Base-by-base conservation (phyloP, 192 early-diverging fungal species). In the Polychytrium aggregatum region DNA sequence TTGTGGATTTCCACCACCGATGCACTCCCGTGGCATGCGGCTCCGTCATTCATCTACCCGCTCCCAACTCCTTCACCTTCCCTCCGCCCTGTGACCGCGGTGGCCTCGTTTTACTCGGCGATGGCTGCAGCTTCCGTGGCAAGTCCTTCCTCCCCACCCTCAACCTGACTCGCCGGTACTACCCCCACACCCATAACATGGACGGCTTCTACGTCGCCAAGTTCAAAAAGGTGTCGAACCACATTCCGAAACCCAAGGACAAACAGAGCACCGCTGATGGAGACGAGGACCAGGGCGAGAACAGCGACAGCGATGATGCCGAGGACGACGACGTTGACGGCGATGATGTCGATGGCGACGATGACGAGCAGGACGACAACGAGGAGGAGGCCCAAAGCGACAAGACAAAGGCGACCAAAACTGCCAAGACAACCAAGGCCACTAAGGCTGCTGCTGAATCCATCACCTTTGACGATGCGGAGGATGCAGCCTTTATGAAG, bases 151-250 rank as follows among this genome's bases (percentile, higher is more conserved):
- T 92, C 56, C 78, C 76, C 13, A 82, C 84, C 22, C 46, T 98
- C 46, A 67, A 68, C 16, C 62, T 91, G 50, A 90, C 92, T 1
- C 70, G 87, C 42, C 74, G 95, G 33, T 95, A 85, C 68, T 98
- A 95, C 64, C 91, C 95, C 30, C 95, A 98, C 56, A 81, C 90
- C 24, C 87, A 97, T 63, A 98, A 98, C 62, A 97, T 98, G 95
- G 95, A 98, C 62, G 95, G 95, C 31, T 98, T 98, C 81, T 98
- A 77, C 68, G 92, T 98, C 11, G 88, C 95, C 38, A 98, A 98
- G 55, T 82, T 98, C 63, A 86, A 95, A 60, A 97, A 98, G 67
- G 62, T 83, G 8, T 85, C 84, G 39, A 97, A 95, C 72, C 90
- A 87, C 36, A 44, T 20, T 31, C 28, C 50, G 24, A 50, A 57